Evolutionary conservation across 805 yeast species (phyloP).

Genomic region (Lipomyces starkeyi): DNA sequence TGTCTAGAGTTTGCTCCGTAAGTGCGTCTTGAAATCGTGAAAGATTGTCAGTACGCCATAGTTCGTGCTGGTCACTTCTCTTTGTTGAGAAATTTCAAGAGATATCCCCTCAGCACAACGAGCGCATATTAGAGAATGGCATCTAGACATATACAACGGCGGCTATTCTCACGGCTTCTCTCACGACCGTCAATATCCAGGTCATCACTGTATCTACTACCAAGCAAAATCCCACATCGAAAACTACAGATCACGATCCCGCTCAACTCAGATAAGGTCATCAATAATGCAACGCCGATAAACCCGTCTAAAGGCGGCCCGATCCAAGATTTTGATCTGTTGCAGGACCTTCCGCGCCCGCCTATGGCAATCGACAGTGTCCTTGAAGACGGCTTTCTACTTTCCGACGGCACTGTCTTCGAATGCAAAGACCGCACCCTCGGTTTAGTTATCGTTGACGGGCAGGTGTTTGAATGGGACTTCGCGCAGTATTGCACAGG

Average conservation of each 20-base stretch:
- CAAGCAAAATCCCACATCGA: constrained; percentile 2
- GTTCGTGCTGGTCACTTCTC: too few relatives aligned
- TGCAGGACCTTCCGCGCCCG: constrained; percentile 36
- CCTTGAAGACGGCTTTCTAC: constrained; percentile 22
- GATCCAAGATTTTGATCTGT: constrained; percentile 36
- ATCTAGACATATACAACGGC: not conserved
- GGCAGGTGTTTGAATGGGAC: constrained; percentile 66
- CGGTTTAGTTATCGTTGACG: constrained; percentile 50
- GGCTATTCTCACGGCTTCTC: not conserved
- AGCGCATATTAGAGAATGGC: not conserved
- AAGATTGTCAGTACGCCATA: too few relatives aligned
- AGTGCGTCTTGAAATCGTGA: too few relatives aligned
- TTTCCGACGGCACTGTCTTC: constrained; percentile 29
- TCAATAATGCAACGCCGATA: constrained; percentile 31
- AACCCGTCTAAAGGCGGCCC: constrained; percentile 36
- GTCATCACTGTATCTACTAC: not conserved
- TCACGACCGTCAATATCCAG: constrained; percentile 7
- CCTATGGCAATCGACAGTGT: constrained; percentile 36
- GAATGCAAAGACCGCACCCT: constrained; percentile 50
- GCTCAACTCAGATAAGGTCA: constrained; percentile 7
- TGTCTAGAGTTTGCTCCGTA: too few relatives aligned
- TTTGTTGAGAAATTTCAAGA: too few relatives aligned
- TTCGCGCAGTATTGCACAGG: constrained; percentile 51
- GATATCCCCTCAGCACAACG: not conserved
- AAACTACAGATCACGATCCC: constrained; percentile 1